A percentile compares a stretch with the other conserved stretches of the same genome.
Evolutionary conservation across 139 green algal genomes (phyloP).

Genomic region (Coelastrella sp.): DNA sequence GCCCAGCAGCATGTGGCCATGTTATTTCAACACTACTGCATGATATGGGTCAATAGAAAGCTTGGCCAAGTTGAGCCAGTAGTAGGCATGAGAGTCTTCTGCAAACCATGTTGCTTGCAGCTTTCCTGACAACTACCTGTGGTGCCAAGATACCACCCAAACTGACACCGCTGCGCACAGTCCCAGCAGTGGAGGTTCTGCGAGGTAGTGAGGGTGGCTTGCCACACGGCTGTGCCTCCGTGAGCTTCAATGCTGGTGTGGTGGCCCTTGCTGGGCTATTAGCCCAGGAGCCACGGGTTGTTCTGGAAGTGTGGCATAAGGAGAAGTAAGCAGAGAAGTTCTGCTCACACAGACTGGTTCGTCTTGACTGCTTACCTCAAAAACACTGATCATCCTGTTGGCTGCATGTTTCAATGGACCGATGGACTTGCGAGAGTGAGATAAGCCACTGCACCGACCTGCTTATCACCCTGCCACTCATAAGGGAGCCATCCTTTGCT

Average conservation of each 20-base stretch:
- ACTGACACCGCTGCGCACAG: slow-evolving; percentile 55
- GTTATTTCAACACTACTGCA: no score
- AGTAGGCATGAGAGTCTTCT: not conserved
- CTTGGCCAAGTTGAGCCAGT: no score
- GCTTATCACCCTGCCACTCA: no score
- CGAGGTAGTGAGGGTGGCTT: slow-evolving; percentile 61
- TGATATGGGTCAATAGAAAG: no score
- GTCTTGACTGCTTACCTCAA: no score
- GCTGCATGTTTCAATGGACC: no score
- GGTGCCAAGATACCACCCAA: slow-evolving; percentile 43
- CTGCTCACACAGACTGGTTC: no score
- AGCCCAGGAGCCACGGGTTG: slow-evolving; percentile 58
- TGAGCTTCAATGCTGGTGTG: slow-evolving; percentile 67
- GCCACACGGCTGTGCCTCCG: slow-evolving; percentile 53
- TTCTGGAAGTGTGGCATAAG: slow-evolving; percentile 70
- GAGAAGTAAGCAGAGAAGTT: slow-evolving; percentile 72
- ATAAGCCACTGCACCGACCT: no score
- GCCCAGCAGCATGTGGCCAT: no score
- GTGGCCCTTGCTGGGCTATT: slow-evolving; percentile 66
- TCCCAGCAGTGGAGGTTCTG: slow-evolving; percentile 62
- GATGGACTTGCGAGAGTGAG: no score
- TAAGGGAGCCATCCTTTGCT: no score
- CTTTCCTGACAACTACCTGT: not conserved
- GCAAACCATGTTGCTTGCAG: not conserved
- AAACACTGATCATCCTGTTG: no score